Evolutionary conservation across 371 early-diverging fungal species (phyloP).

Genomic region (Rhizopus arrhizus): DNA sequence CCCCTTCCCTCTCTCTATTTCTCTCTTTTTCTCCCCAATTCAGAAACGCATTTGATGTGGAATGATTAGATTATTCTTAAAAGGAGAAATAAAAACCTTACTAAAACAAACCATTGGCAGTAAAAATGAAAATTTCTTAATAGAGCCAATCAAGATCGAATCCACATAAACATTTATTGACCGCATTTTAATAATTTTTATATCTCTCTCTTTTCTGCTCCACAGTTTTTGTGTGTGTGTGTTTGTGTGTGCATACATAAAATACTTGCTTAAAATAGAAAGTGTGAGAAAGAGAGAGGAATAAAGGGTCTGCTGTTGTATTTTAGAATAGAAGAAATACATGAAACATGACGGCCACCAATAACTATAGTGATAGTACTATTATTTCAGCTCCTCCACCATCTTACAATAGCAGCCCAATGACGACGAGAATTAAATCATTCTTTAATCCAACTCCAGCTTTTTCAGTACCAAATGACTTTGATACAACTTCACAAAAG

Average conservation of each 20-base stretch:
- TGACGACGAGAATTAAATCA: constrained; percentile 42
- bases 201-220: neutral
- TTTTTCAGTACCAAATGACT: constrained; percentile 39
- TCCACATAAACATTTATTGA: neutral
- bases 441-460: constrained; percentile 31
- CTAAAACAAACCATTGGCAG: too few relatives aligned
- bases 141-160: neutral
- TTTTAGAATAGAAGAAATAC: neutral
- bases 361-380: neutral
- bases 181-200: neutral
- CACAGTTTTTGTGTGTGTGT: too few relatives aligned
- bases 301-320: neutral
- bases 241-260: neutral
- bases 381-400: constrained; percentile 38
- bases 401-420: constrained; percentile 36
- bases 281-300: neutral
- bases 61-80: too few relatives aligned
- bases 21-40: too few relatives aligned
- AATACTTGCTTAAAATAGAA: neutral
- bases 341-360: constrained; percentile 2
- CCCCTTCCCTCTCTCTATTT: too few relatives aligned
- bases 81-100: too few relatives aligned
- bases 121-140: too few relatives aligned
- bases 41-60: too few relatives aligned
- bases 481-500: constrained; percentile 35